Conservation (phyloP, 2,329 filamentous ascomycete genomes). For the Fusarium buharicum region DNA sequence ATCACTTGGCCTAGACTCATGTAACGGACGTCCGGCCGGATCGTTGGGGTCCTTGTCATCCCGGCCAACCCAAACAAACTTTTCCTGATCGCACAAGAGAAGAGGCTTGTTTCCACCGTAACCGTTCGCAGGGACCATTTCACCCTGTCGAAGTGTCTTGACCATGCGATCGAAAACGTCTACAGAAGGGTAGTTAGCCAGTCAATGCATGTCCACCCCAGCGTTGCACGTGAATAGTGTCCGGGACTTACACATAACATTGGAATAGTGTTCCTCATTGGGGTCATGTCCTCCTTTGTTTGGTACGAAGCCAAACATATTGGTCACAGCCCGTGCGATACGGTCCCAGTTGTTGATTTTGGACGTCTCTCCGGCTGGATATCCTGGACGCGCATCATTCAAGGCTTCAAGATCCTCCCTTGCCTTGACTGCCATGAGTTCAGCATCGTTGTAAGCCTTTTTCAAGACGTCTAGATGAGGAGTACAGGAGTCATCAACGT, state of each 20-base stretch:
- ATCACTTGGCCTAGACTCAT: background rate
- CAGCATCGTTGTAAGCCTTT: background rate
- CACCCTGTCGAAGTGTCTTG: background rate
- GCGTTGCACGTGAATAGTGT: too few relatives aligned
- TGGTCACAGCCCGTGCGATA: background rate
- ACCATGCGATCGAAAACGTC: constrained; percentile 1
- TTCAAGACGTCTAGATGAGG: background rate
- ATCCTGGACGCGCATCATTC: background rate
- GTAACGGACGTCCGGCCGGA: background rate
- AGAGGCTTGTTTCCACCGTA: background rate
- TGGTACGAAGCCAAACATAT: background rate
- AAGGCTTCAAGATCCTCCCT: background rate
- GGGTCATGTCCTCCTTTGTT: background rate
- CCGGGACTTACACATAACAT: background rate
- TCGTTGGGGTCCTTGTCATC: background rate
- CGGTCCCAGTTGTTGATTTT: background rate
- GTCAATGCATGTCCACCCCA: background rate
- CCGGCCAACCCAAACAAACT: background rate
- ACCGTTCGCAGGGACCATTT: background rate
- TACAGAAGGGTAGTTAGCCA: background rate
- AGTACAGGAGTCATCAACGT: background rate
- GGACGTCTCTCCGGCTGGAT: background rate
- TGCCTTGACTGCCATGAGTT: background rate
- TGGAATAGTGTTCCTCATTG: background rate
- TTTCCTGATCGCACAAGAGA: background rate